Evolutionary conservation across 495 filamentous ascomycete species (phyloP).

Genomic region (Penicillium coffeae): DNA sequence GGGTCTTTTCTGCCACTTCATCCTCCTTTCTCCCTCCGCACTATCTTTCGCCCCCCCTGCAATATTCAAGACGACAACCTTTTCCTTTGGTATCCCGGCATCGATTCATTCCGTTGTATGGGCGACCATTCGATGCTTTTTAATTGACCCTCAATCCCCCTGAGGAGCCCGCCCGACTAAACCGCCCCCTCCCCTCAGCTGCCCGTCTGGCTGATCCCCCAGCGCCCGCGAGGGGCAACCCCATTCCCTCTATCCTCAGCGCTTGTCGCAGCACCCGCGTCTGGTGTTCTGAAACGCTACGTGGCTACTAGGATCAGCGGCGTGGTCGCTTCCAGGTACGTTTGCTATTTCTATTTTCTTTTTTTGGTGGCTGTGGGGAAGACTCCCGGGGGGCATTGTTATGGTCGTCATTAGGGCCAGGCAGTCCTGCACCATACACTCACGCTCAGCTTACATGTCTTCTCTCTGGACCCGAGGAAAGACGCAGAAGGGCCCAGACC

Average conservation of each 20-base stretch:
- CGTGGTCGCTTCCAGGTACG: constrained; percentile 1
- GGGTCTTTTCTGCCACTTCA: constrained; percentile 16
- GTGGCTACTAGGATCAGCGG: not conserved
- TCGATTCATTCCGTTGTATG: too few relatives aligned
- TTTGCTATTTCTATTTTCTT: constrained; percentile 1
- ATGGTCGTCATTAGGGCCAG: constrained; percentile 6
- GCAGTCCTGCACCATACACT: constrained; percentile 1
- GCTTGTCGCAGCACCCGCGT: constrained; percentile 26
- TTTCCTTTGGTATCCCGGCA: constrained; percentile 1
- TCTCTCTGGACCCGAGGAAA: constrained; percentile 2
- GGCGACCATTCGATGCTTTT: not conserved
- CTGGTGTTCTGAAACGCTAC: constrained; percentile 23
- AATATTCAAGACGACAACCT: not conserved
- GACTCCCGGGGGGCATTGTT: constrained; percentile 1
- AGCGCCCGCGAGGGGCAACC: constrained; percentile 26
- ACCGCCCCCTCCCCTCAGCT: not conserved
- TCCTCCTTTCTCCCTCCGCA: constrained; percentile 2
- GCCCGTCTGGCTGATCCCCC: not conserved
- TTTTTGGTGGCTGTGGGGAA: not conserved
- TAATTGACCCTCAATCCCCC: not conserved
- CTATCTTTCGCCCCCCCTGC: not conserved
- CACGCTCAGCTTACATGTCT: constrained; percentile 9
- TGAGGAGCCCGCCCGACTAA: not conserved
- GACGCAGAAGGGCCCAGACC: not conserved
- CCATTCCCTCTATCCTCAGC: constrained; percentile 10